Conservation (phyloP, 768 basidiomycete genomes). For the Cytidiella melzeri region DNA sequence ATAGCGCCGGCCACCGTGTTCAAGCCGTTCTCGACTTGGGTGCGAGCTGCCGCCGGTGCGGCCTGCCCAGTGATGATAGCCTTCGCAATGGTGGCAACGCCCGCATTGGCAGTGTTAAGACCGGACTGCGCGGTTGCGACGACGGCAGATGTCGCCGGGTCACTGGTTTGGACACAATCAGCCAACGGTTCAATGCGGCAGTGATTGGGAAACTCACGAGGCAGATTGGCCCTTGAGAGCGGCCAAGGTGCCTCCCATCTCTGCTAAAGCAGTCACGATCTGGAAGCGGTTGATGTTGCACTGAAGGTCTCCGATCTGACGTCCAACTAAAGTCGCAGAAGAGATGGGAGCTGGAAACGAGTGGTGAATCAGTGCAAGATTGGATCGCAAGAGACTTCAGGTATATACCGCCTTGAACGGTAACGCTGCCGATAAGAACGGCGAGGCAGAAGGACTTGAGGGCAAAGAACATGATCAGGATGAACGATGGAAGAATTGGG, state of each 20-base stretch:
- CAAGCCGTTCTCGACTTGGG: slow-evolving; percentile 17
- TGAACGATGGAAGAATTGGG: neutral
- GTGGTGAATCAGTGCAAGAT: neutral
- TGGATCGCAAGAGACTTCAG: neutral
- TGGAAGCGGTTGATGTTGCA: slow-evolving; percentile 27
- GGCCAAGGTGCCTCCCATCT: slow-evolving; percentile 11
- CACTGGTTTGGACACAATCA: neutral
- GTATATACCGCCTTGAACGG: slow-evolving; percentile 1
- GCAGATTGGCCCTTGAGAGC: slow-evolving; percentile 17
- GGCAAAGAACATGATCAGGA: slow-evolving; percentile 1
- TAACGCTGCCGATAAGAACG: neutral
- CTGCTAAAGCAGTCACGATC: slow-evolving; percentile 20
- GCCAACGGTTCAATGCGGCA: neutral
- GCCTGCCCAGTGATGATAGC: slow-evolving; percentile 19
- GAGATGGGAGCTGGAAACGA: neutral
- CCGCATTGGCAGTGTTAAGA: slow-evolving; percentile 12
- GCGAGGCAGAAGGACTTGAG: slow-evolving; percentile 1
- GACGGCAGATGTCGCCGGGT: neutral
- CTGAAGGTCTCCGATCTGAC: slow-evolving; percentile 23
- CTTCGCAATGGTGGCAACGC: slow-evolving; percentile 18
- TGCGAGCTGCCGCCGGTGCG: slow-evolving; percentile 20
- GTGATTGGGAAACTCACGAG: neutral
- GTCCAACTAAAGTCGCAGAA: slow-evolving; percentile 1
- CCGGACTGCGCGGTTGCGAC: slow-evolving; percentile 1
- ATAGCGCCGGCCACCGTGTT: neutral